Conservation (phyloP, 495 filamentous ascomycete species). For the Xylaria longipes region DNA sequence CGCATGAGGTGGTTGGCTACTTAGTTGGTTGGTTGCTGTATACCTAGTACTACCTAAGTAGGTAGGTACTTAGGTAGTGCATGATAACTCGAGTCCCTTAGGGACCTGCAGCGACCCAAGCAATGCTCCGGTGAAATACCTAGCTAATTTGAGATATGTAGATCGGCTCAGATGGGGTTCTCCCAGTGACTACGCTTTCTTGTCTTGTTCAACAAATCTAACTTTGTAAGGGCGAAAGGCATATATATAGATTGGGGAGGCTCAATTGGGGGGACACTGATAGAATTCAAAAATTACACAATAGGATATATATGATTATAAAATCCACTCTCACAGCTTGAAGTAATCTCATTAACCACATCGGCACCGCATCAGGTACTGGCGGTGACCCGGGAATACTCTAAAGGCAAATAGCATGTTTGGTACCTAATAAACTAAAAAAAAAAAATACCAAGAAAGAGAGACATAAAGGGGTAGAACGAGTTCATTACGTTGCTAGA, state of each 20-base stretch:
- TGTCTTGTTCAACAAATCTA: not conserved
- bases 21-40: too few species aligned
- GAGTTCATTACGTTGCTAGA: not conserved
- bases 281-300: not conserved
- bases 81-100: not conserved
- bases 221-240: not conserved
- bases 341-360: too few species aligned
- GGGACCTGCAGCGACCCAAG: not conserved
- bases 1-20: not conserved
- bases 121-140: not conserved
- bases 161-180: not conserved
- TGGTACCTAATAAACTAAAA: too few species aligned
- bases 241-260: not conserved
- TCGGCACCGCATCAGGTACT: too few species aligned
- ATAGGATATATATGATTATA: too few species aligned
- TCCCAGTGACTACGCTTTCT: not conserved
- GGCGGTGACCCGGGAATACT: too few species aligned
- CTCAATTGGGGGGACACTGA: not conserved
- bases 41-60: not conserved
- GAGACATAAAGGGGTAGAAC: not conserved
- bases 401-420: too few species aligned
- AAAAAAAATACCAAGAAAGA: too few species aligned
- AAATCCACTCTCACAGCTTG: too few species aligned
- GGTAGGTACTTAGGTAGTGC: not conserved
- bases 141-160: not conserved